These are phyloP conservation scores for Tanacetum coccineum DNA, from an alignment of 129 eudicot species.

Conservation along the genomic window DNA sequence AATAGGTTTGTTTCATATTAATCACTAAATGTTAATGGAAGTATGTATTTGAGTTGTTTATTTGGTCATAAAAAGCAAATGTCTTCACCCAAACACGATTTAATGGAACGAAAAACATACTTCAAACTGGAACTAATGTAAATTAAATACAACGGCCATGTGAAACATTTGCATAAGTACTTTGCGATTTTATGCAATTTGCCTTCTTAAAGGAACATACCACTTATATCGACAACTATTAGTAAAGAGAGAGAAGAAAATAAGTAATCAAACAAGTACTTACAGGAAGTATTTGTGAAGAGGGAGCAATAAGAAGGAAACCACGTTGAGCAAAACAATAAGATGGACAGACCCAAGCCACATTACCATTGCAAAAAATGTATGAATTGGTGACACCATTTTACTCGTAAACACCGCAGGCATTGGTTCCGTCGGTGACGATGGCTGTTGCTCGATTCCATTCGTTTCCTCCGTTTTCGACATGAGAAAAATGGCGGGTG, in stretches of 20 bases:
- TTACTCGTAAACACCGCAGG: slow-evolving; percentile 49
- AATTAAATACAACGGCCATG: too few relatives aligned
- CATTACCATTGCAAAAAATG: slow-evolving; percentile 41
- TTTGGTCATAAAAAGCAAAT: too few relatives aligned
- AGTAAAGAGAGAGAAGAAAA: neutral
- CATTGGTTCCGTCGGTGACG: slow-evolving; percentile 8
- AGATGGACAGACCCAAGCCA: slow-evolving; percentile 80
- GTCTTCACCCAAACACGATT: too few relatives aligned
- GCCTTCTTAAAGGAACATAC: too few relatives aligned
- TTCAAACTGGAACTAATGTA: too few relatives aligned
- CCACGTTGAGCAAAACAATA: slow-evolving; percentile 34
- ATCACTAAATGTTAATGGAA: too few relatives aligned
- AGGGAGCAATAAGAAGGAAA: slow-evolving; percentile 61
- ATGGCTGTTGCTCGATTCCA: slow-evolving; percentile 20
- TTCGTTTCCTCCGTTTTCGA: slow-evolving; percentile 17
- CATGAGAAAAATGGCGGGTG: slow-evolving; percentile 24
- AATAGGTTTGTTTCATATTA: too few relatives aligned
- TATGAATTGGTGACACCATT: slow-evolving; percentile 34
- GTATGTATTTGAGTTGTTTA: too few relatives aligned
- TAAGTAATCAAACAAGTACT: neutral
- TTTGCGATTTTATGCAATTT: too few relatives aligned
- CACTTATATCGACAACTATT: too few relatives aligned
- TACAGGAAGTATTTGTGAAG: slow-evolving; percentile 41
- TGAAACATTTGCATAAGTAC: too few relatives aligned
- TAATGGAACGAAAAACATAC: too few relatives aligned